These are phyloP conservation scores for Ophiostoma himal-ulmi DNA, from an alignment of 2,329 filamentous ascomycete species.

Conservation along the genomic window DNA sequence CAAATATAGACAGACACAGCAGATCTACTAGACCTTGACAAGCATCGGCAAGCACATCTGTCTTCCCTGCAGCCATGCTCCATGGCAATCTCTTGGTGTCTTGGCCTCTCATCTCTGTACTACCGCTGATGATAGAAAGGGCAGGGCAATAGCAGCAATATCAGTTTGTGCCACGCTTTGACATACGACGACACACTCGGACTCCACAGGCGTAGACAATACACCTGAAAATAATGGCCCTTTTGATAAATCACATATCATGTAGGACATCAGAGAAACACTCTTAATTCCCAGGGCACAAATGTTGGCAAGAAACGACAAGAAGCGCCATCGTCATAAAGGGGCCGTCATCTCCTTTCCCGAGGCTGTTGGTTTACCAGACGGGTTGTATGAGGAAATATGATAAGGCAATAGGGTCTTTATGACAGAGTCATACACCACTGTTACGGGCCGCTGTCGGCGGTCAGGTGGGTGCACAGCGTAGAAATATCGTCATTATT, in stretches of 20 bases:
- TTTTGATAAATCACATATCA: not conserved
- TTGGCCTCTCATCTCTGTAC: not conserved
- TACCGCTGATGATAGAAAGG: not conserved
- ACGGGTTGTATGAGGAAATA: not conserved
- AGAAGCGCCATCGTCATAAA: not conserved
- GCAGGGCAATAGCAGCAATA: not conserved
- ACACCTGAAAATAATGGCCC: not conserved
- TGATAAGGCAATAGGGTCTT: not conserved
- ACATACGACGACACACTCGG: not conserved
- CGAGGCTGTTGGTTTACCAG: not conserved
- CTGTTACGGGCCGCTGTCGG: not conserved
- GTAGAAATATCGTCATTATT: not conserved
- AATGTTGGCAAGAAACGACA: not conserved
- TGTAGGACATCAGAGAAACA: not conserved
- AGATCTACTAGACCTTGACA: too few relatives aligned
- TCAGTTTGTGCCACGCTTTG: not conserved
- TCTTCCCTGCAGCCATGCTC: not conserved
- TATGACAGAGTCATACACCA: not conserved
- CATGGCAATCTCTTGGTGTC: not conserved
- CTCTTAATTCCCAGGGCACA: not conserved
- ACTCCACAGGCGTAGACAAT: not conserved
- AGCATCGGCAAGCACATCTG: not conserved
- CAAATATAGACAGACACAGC: too few relatives aligned
- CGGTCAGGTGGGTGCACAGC: not conserved
- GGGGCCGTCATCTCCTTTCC: not conserved